Percentiles rank a stretch among this genome's conserved stretches.
These are phyloP conservation scores for Boletus rubescentipes DNA, from an alignment of 768 basidiomycete species.

Conservation along the genomic window DNA sequence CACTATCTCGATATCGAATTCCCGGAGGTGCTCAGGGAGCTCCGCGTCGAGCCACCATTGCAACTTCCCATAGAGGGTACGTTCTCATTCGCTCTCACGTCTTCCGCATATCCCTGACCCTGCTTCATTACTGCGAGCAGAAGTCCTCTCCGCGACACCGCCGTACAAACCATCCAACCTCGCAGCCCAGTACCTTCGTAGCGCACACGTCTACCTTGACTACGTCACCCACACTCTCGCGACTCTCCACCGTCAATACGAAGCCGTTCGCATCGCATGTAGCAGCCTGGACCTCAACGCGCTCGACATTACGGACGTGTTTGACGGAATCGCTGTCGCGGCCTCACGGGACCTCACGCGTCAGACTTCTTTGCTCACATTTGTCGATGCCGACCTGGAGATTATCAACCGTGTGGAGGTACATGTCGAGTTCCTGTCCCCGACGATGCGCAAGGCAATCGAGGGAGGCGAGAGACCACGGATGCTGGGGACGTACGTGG, in stretches of 20 bases:
- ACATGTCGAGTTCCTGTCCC: conserved; percentile 74
- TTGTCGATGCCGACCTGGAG: conserved; percentile 69
- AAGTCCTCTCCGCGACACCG: conserved; percentile 65
- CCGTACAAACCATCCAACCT: conserved; percentile 68
- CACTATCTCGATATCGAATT: conserved; percentile 70
- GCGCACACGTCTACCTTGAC: conserved; percentile 64
- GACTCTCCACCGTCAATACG: conserved; percentile 63
- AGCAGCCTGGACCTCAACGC: conserved; percentile 70
- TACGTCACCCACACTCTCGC: conserved; percentile 50
- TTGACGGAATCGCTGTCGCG: conserved; percentile 56
- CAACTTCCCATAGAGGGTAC: conserved; percentile 75
- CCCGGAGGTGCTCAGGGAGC: conserved; percentile 60
- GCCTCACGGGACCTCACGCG: conserved; percentile 64
- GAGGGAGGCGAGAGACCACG: conserved; percentile 67
- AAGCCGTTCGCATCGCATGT: conserved; percentile 72
- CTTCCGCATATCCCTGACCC: not conserved
- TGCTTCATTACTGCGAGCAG: conserved; percentile 31
- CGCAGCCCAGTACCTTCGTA: conserved; percentile 62
- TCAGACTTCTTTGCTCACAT: conserved; percentile 60
- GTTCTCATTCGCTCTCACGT: conserved; percentile 7
- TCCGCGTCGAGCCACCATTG: conserved; percentile 58
- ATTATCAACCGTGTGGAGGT: conserved; percentile 65
- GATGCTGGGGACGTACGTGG: conserved; percentile 80
- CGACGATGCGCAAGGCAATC: conserved; percentile 63
- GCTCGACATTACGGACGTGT: conserved; percentile 67